A percentile compares a stretch with the other conserved stretches of the same genome.
Conservation (phyloP, 148 eudicot genomes). For the Persicaria tinctoria region DNA sequence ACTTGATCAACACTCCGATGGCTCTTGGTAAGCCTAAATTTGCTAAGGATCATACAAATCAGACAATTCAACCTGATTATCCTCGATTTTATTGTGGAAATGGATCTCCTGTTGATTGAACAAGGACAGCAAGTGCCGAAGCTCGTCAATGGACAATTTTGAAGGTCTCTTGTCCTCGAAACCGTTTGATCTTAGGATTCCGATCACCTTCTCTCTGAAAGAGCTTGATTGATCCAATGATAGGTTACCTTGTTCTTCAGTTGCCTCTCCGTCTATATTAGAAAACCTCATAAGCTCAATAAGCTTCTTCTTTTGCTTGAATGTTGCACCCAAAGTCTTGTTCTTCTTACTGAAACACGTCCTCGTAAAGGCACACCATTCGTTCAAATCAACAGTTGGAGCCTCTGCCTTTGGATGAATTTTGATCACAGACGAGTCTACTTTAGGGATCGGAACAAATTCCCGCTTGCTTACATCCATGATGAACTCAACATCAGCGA, state of each 20-base stretch:
- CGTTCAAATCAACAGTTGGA: slow-evolving; percentile 60
- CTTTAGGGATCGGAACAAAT: slow-evolving; percentile 77
- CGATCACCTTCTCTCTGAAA: slow-evolving; percentile 54
- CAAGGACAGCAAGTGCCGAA: slow-evolving; percentile 51
- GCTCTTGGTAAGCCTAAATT: background rate
- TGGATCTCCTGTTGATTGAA: slow-evolving; percentile 59
- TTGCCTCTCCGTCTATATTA: slow-evolving; percentile 13
- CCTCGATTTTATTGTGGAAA: slow-evolving; percentile 39
- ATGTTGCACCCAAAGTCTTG: slow-evolving; percentile 89
- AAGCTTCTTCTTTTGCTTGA: slow-evolving; percentile 79
- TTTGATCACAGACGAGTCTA: slow-evolving; percentile 78
- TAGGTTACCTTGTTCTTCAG: background rate
- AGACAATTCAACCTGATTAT: background rate
- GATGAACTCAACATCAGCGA: slow-evolving; percentile 69
- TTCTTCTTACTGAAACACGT: slow-evolving; percentile 84
- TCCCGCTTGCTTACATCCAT: slow-evolving; percentile 92
- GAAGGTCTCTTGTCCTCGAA: slow-evolving; percentile 89
- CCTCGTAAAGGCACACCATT: slow-evolving; percentile 91
- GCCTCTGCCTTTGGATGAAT: slow-evolving; percentile 53
- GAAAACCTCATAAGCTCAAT: slow-evolving; percentile 61
- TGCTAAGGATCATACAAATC: slow-evolving; percentile 6
- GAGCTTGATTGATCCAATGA: slow-evolving; percentile 8
- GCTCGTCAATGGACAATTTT: slow-evolving; percentile 63
- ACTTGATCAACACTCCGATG: too few relatives aligned
- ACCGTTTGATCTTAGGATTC: slow-evolving; percentile 48